A percentile compares a stretch with the other conserved stretches of the same genome.
Evolutionary conservation across 371 early-diverging fungal genomes (phyloP).

Genomic region (Aphelidium insulamus): DNA sequence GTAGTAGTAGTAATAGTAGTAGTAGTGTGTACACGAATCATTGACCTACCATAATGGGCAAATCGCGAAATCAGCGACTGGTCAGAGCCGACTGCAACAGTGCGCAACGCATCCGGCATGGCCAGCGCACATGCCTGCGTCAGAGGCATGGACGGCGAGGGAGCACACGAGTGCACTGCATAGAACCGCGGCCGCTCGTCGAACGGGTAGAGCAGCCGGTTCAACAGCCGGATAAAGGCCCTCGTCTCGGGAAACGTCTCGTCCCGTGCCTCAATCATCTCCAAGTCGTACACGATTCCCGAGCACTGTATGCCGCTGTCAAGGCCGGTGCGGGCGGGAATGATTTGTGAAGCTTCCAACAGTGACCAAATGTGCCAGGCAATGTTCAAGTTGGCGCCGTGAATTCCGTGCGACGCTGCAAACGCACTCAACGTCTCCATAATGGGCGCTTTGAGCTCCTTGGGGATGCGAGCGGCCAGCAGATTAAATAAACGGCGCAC

Average conservation of each 20-base stretch:
- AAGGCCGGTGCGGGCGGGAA: slow-evolving; percentile 20
- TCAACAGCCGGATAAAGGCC: slow-evolving; percentile 49
- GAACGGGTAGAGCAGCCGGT: slow-evolving; percentile 34
- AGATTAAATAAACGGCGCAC: slow-evolving; percentile 39
- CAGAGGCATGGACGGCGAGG: slow-evolving; percentile 23
- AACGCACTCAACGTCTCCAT: slow-evolving; percentile 49
- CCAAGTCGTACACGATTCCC: slow-evolving; percentile 37
- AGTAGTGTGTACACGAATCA: no score
- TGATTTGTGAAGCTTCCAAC: slow-evolving; percentile 40
- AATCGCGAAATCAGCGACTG: no score
- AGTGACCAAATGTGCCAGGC: slow-evolving; percentile 35
- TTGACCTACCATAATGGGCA: no score
- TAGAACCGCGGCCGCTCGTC: slow-evolving; percentile 5
- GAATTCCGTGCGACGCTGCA: slow-evolving; percentile 13
- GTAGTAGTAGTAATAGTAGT: no score
- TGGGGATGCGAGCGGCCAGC: slow-evolving; percentile 35
- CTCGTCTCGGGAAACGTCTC: slow-evolving; percentile 63
- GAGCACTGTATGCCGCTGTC: slow-evolving; percentile 2
- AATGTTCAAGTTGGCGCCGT: slow-evolving; percentile 14
- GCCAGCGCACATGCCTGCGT: background rate
- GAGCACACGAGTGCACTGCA: slow-evolving; percentile 9
- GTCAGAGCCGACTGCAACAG: background rate
- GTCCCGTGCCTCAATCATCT: slow-evolving; percentile 40
- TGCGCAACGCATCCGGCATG: background rate
- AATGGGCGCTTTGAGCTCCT: slow-evolving; percentile 50